A percentile compares a stretch with the other conserved stretches of the same genome.
phyloP scores from a whole-genome alignment of 257 asterid genomes.

The Solanum verrucosum region DNA sequence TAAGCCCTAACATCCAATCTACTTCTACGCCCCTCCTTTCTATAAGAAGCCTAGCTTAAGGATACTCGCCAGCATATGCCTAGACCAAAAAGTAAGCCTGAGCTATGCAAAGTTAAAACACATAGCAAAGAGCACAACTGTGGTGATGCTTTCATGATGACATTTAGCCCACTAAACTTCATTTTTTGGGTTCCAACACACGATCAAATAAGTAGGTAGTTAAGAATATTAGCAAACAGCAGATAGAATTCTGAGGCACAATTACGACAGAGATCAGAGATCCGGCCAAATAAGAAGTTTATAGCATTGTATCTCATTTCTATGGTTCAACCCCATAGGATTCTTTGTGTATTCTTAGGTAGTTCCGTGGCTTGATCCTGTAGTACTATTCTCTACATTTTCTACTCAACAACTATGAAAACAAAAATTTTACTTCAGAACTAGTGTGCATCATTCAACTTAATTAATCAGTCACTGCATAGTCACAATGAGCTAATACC shows the following conservation, averaged over 20 bases:
- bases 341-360: neutral
- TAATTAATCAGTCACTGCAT: neutral
- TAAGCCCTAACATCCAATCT: neutral
- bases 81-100: neutral
- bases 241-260: neutral
- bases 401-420: neutral
- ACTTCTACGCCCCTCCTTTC: neutral
- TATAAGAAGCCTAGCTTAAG: neutral
- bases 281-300: neutral
- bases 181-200: neutral
- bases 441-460: neutral
- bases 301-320: neutral
- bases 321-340: neutral
- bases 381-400: neutral
- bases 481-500: neutral
- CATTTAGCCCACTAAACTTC: neutral
- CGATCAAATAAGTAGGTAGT: neutral
- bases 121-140: neutral
- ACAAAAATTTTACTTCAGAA: neutral
- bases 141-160: neutral
- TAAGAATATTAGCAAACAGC: neutral
- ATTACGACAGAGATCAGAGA: neutral
- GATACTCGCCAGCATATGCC: neutral
- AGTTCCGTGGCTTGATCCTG: neutral
- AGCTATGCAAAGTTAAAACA: neutral